phyloP scores from a whole-genome alignment of 164 flowering plant genomes.

The Malania oleifera region DNA sequence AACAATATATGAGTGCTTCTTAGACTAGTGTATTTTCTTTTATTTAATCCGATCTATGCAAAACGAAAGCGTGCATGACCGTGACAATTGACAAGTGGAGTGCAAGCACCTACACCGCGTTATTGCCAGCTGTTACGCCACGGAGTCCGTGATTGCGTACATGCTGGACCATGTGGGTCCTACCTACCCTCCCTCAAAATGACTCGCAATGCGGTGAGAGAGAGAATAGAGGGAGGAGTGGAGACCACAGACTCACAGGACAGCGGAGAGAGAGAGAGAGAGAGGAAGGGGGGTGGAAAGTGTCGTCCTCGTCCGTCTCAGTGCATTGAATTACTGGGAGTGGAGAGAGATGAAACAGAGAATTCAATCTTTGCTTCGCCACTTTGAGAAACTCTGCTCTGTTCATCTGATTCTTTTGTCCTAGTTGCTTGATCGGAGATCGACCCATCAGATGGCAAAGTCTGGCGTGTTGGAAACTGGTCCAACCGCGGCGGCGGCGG shows the following conservation, averaged over 20 bases:
- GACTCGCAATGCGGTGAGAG: neutral
- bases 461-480: constrained; percentile 29
- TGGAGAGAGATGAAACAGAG: neutral
- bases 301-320: neutral
- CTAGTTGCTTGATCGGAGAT: neutral
- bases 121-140: constrained; percentile 21
- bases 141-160: constrained; percentile 14
- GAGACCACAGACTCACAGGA: neutral
- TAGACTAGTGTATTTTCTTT: no score
- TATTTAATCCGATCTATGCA: no score
- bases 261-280: constrained; percentile 1
- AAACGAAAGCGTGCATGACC: no score
- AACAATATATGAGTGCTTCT: no score
- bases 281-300: no score
- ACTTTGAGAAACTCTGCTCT: neutral
- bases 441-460: constrained; percentile 41
- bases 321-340: no score
- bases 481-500: constrained; percentile 22
- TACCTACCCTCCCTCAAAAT: neutral
- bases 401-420: no score
- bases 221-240: neutral
- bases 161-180: constrained; percentile 8
- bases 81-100: constrained; percentile 42
- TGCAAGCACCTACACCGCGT: constrained; percentile 18
- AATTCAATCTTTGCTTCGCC: neutral